Conservation (phyloP, 768 basidiomycete species). For the Pleurotus tuoliensis region DNA sequence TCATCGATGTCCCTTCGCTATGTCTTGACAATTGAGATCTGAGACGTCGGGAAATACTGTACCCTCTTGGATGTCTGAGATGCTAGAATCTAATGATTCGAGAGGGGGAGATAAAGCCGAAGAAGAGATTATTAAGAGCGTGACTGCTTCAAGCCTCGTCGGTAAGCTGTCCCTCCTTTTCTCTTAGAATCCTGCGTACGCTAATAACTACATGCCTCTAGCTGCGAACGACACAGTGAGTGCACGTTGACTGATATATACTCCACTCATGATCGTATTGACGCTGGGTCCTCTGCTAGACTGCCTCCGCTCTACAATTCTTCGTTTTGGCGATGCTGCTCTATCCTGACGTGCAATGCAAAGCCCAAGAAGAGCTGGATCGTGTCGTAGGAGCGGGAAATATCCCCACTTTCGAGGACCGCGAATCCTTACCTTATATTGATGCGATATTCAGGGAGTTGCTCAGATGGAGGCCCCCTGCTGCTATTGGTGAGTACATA, state of each 20-base stretch:
- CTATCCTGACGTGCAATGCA: conserved; percentile 19
- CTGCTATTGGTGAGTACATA: conserved; percentile 13
- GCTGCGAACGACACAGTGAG: conserved; percentile 5
- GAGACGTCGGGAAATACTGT: not conserved
- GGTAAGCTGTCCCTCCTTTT: not conserved
- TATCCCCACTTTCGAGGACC: conserved; percentile 14
- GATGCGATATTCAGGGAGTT: not conserved
- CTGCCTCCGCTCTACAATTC: not conserved
- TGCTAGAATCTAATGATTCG: not conserved
- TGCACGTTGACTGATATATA: not conserved
- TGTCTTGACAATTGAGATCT: too few relatives aligned
- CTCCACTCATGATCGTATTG: too few relatives aligned
- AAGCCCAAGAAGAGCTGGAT: conserved; percentile 13
- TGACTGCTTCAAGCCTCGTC: conserved; percentile 4
- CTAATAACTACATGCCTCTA: not conserved
- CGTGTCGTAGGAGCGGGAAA: conserved; percentile 10
- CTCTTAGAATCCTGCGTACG: not conserved
- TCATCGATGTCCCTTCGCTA: too few relatives aligned
- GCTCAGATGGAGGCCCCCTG: conserved; percentile 4
- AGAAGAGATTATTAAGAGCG: conserved; percentile 8
- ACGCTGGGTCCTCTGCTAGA: not conserved
- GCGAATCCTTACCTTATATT: conserved; percentile 12
- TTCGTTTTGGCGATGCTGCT: conserved; percentile 15
- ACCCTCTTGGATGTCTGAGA: conserved; percentile 2
- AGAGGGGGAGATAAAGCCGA: not conserved